These are phyloP conservation scores for Ceratobasidium papillatum DNA, from an alignment of 1,284 basidiomycete species.

Conservation along the genomic window DNA sequence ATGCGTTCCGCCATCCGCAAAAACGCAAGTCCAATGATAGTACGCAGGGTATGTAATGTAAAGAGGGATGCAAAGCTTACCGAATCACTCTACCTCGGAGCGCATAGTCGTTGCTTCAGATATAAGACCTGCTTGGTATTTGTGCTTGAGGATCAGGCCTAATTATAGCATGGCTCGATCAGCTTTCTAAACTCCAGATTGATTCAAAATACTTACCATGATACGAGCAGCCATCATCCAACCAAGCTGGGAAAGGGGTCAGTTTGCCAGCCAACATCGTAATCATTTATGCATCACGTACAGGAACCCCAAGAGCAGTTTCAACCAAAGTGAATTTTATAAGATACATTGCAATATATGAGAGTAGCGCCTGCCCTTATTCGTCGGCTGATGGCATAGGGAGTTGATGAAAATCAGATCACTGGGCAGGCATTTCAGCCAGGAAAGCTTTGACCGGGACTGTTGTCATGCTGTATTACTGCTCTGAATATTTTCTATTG, in stretches of 20 bases:
- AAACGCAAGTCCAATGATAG: conserved; percentile 61
- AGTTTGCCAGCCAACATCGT: background rate
- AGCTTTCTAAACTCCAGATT: conserved; percentile 61
- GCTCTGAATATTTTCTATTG: no score
- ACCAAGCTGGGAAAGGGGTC: conserved; percentile 59
- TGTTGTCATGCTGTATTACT: no score
- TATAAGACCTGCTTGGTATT: conserved; percentile 51
- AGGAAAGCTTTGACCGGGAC: no score
- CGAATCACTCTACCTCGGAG: conserved; percentile 70
- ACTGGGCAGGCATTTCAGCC: no score
- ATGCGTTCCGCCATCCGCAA: conserved; percentile 68
- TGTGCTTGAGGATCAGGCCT: conserved; percentile 40
- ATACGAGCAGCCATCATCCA: conserved; percentile 74
- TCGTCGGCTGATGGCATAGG: no score
- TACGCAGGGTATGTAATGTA: conserved; percentile 25
- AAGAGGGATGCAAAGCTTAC: conserved; percentile 54
- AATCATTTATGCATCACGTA: background rate
- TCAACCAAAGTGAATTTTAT: background rate
- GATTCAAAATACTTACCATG: conserved; percentile 68
- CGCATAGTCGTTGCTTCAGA: conserved; percentile 61
- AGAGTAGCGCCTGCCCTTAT: no score
- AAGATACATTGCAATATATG: no score
- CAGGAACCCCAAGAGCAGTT: background rate
- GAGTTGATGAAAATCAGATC: no score
- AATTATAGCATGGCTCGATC: conserved; percentile 35